Evolutionary conservation across 345 rosid species (phyloP), one percentile per base, ranked within the genome.

Genomic region (Alliaria petiolata): DNA sequence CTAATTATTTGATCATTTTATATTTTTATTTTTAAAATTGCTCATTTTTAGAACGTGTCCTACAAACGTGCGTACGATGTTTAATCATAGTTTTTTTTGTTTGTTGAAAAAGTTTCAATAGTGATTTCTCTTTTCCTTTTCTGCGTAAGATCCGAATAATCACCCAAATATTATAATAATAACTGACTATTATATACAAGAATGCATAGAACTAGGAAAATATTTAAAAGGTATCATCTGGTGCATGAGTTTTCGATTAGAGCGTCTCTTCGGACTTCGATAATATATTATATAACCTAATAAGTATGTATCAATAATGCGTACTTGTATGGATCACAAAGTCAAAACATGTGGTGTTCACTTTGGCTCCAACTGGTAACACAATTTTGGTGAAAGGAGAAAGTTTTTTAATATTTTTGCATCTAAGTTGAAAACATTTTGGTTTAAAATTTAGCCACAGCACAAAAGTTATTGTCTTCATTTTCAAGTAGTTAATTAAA

Each of bases 311-410:
- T 55, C 42, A 54, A 72, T 45, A 50, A 56, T 73, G 16, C 34
- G 13, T 64, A 25, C 65, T 64, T 45, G 65, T 64, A 14, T 45
- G 42, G 17, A 28, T 54, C 5, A 46, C 30, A 35, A 19, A 47
- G 44, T 55, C 77, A 46, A 34, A 20, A 16, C 42, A 44, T 43
- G 64, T 44, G 8, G n/a, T n/a, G n/a, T n/a, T n/a, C 77, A 44
- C 5, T 50, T 47, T 36, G 34, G 42, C 22, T 63, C 39, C n/a
- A n/a, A n/a, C n/a, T 22, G 25, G 25, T 22, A 22, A 22, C 25
- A 22, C 25, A 22, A 22, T 1, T 22, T 22, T 22, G 25, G 25
- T 22, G 1, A 22, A 22, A 22, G 25, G 6, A 49, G 46, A 19
- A 33, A n/a, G 2, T 10, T 14, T 15, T 56, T 56, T 11, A 9